Evolutionary conservation across 352 stramenopile genomes (phyloP), one percentile per base, ranked within the genome.

Genomic region (Stramenopiles sp.): DNA sequence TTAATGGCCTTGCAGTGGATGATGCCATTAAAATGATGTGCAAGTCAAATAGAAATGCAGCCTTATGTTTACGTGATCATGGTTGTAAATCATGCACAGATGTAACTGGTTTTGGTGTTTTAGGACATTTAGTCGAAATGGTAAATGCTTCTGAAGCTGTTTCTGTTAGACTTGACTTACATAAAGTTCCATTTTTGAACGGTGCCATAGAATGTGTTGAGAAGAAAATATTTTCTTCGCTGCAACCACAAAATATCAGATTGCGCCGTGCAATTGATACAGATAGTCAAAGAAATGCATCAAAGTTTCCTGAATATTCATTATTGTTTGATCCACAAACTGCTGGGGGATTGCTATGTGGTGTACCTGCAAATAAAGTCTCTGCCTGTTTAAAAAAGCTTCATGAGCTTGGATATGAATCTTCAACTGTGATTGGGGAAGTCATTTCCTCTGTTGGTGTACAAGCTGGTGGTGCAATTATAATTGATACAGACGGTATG

Each of bases 11-110:
- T 0, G 83, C 82, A 78, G 81, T 85, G n/a, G 7, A 43, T 69
- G 78, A 78, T 33, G 82, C 83, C 33, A n/a, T 86, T n/a, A 20
- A 74, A 4, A 78, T 63, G 38, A 87, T 87, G 84, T 63, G 85
- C 1, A 79, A 83, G 65, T 78, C 76, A n/a, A n/a, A n/a, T n/a
- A n/a, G n/a, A n/a, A n/a, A n/a, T n/a, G n/a, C n/a, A n/a, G n/a
- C n/a, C n/a, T n/a, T n/a, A n/a, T n/a, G n/a, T n/a, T n/a, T n/a
- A n/a, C n/a, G n/a, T n/a, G n/a, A n/a, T n/a, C n/a, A n/a, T n/a
- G n/a, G n/a, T n/a, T n/a, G n/a, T n/a, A n/a, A n/a, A n/a, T n/a
- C 81, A 0, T 83, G 81, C 31, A 84, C 82, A 20, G 82, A 84
- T 43, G 79, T 84, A 1, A 84, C 82, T 31, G 82, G 82, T 20